These are phyloP conservation scores for Plenodomus tracheiphilus DNA, from an alignment of 2,329 filamentous ascomycete genomes.

Conservation along the genomic window DNA sequence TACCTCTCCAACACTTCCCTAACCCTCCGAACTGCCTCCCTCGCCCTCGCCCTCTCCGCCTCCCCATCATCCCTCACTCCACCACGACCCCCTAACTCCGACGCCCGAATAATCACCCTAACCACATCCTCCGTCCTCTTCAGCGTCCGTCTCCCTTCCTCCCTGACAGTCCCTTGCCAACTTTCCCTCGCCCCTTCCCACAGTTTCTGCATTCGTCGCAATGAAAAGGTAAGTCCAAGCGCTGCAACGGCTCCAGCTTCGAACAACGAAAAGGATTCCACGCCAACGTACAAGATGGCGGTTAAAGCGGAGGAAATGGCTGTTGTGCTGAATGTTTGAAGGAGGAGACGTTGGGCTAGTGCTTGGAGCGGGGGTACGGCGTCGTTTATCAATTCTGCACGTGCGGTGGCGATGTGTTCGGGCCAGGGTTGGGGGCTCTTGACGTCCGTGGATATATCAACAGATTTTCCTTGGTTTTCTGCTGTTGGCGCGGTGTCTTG, in stretches of 20 bases:
- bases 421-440: constrained; percentile 63
- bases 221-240: constrained; percentile 60
- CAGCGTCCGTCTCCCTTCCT: constrained; percentile 61
- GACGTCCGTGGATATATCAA: constrained; percentile 30
- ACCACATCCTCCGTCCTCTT: constrained; percentile 57
- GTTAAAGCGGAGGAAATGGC: constrained; percentile 59
- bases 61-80: constrained; percentile 40
- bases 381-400: constrained; percentile 53
- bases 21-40: constrained; percentile 52
- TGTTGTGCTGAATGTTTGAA: constrained; percentile 75
- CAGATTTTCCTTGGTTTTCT: constrained; percentile 12
- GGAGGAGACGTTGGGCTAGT: constrained; percentile 56
- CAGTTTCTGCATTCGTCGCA: constrained; percentile 60
- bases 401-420: constrained; percentile 70
- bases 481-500: constrained; percentile 21
- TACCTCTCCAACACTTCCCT: constrained; percentile 50
- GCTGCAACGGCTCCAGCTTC: constrained; percentile 64
- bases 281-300: constrained; percentile 57
- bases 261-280: constrained; percentile 39
- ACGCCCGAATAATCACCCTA: constrained; percentile 50
- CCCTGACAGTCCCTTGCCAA: constrained; percentile 58
- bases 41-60: constrained; percentile 46
- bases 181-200: constrained; percentile 59
- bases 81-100: constrained; percentile 29
- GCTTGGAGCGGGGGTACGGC: constrained; percentile 51